phyloP scores from a whole-genome alignment of 2,329 filamentous ascomycete genomes.

The Pseudogymnoascus sp. region DNA sequence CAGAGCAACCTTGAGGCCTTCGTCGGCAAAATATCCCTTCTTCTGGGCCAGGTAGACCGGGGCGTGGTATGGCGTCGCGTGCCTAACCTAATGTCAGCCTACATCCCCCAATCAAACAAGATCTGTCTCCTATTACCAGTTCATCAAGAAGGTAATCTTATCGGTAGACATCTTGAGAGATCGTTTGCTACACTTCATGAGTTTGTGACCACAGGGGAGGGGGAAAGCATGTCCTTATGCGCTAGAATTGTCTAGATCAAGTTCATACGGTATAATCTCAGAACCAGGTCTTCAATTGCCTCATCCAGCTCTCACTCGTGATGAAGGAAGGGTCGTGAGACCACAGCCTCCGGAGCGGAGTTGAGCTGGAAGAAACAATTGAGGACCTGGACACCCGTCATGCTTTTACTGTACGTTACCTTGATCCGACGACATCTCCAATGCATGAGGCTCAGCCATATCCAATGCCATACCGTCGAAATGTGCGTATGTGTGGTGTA shows the following conservation, averaged over 20 bases:
- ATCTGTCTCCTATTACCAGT: conserved; percentile 50
- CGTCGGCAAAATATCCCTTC: conserved; percentile 66
- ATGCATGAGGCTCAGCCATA: conserved; percentile 20
- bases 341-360: conserved; percentile 12
- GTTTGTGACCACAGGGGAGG: conserved; percentile 36
- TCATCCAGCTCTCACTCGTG: conserved; percentile 14
- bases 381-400: conserved; percentile 29
- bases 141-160: conserved; percentile 78
- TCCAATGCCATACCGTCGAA: conserved; percentile 10
- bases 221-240: conserved; percentile 73
- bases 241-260: conserved; percentile 85
- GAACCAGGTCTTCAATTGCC: conserved; percentile 38
- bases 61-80: conserved; percentile 73
- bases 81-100: conserved; percentile 44
- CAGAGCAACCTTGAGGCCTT: conserved; percentile 69
- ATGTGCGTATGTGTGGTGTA: background rate
- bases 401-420: conserved; percentile 35
- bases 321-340: conserved; percentile 13
- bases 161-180: conserved; percentile 58
- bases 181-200: conserved; percentile 31
- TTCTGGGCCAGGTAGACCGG: conserved; percentile 69
- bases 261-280: conserved; percentile 74
- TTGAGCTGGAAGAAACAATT: conserved; percentile 12
- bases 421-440: conserved; percentile 33
- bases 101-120: conserved; percentile 7